phyloP scores from a whole-genome alignment of 202 grass and related monocot species.

The Dendrocalamus latiflorus region DNA sequence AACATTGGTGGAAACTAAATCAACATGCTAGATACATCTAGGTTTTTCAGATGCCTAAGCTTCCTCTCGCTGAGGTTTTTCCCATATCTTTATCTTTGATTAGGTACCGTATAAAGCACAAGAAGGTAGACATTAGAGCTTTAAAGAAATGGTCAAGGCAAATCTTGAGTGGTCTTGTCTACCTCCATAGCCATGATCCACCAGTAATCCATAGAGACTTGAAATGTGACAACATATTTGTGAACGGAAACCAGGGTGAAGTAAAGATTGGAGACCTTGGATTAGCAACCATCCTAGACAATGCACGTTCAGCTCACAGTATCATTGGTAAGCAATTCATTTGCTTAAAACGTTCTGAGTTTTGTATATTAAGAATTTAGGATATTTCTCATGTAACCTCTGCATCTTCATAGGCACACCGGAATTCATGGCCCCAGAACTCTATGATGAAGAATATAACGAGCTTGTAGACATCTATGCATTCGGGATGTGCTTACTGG shows the following conservation, averaged over 20 bases:
- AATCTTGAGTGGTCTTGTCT: conserved; percentile 80
- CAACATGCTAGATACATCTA: not conserved
- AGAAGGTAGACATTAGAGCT: conserved; percentile 83
- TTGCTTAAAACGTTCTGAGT: not conserved
- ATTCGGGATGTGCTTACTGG: conserved; percentile 94
- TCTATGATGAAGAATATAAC: conserved; percentile 95
- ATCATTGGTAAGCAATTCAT: conserved; percentile 58
- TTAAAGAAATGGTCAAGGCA: conserved; percentile 96
- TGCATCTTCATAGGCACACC: conserved; percentile 61
- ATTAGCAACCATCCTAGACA: conserved; percentile 76
- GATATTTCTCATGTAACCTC: conserved; percentile 6
- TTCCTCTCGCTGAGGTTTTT: conserved; percentile 17
- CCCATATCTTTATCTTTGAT: not conserved
- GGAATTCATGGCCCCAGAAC: conserved; percentile 95
- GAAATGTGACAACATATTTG: conserved; percentile 97
- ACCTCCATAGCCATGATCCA: conserved; percentile 85
- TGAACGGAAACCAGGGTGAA: conserved; percentile 94
- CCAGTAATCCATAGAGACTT: conserved; percentile 92
- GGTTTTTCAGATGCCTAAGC: not conserved
- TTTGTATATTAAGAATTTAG: not conserved
- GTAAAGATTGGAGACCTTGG: conserved; percentile 98
- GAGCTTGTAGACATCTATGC: conserved; percentile 94
- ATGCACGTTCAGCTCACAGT: conserved; percentile 76
- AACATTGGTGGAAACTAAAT: not conserved
- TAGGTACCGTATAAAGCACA: conserved; percentile 94